Evolutionary conservation across 75 land plant genomes (phyloP).

Genomic region (Pinus taeda): DNA sequence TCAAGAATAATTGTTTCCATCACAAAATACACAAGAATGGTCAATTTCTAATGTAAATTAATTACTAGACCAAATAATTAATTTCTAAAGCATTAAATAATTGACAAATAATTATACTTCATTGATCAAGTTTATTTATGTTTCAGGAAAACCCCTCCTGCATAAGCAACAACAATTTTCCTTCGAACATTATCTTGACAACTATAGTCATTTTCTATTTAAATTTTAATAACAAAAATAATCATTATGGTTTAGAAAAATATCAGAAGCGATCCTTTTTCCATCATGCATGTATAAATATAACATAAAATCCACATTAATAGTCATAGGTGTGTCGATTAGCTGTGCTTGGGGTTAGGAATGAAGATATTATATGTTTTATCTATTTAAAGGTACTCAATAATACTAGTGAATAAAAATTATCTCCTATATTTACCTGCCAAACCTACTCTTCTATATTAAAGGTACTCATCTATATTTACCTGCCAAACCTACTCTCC

Average conservation of each 20-base stretch:
- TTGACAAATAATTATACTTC: constrained; percentile 37
- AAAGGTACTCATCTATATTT: no score
- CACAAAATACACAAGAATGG: background rate
- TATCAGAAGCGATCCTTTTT: background rate
- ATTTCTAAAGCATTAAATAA: background rate
- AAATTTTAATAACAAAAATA: background rate
- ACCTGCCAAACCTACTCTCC: constrained; percentile 52
- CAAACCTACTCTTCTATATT: no score
- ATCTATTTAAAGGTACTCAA: constrained; percentile 74
- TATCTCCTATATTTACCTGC: constrained; percentile 94
- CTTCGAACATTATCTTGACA: background rate
- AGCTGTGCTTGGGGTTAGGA: constrained; percentile 68
- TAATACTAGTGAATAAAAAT: constrained; percentile 69
- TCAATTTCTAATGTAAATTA: background rate
- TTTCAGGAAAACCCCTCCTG: constrained; percentile 74
- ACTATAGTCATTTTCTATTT: background rate
- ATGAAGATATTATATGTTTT: constrained; percentile 85
- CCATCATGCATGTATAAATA: background rate
- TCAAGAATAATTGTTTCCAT: background rate
- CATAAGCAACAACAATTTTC: background rate
- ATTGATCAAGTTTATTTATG: constrained; percentile 57
- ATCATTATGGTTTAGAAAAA: background rate
- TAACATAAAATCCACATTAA: background rate
- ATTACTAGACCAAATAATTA: background rate
- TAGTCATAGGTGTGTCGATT: constrained; percentile 69